Conservation (phyloP, 1,284 basidiomycete species). For the Chondrostereum purpureum region DNA sequence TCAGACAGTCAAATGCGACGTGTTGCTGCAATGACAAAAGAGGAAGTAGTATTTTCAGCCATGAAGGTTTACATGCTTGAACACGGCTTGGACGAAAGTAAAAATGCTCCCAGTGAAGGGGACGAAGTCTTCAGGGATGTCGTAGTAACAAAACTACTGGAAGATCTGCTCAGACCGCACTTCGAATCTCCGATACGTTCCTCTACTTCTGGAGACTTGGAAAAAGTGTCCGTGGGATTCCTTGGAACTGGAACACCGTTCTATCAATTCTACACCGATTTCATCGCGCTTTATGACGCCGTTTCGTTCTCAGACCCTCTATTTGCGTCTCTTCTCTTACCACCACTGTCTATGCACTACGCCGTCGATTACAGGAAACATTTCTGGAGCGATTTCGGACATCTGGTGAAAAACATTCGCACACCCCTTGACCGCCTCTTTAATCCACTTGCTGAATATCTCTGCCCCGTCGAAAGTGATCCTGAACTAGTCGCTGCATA, state of each 20-base stretch:
- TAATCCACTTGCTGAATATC: slow-evolving; percentile 50
- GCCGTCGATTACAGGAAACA: slow-evolving; percentile 79
- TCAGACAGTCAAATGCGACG: slow-evolving; percentile 32
- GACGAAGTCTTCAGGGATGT: slow-evolving; percentile 69
- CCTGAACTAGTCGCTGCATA: slow-evolving; percentile 61
- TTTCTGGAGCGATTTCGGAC: slow-evolving; percentile 78
- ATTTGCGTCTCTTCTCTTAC: slow-evolving; percentile 76
- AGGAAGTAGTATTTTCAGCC: slow-evolving; percentile 65
- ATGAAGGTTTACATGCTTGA: slow-evolving; percentile 97
- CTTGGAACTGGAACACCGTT: slow-evolving; percentile 71
- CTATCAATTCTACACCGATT: slow-evolving; percentile 93
- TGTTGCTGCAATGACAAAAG: slow-evolving; percentile 36
- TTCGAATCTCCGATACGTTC: slow-evolving; percentile 20
- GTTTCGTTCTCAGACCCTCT: slow-evolving; percentile 81
- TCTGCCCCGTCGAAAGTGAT: slow-evolving; percentile 70
- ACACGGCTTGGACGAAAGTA: slow-evolving; percentile 54
- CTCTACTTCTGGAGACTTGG: slow-evolving; percentile 35
- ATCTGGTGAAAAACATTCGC: slow-evolving; percentile 51
- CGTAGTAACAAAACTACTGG: slow-evolving; percentile 54
- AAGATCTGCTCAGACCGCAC: slow-evolving; percentile 48
- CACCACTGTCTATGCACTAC: slow-evolving; percentile 72
- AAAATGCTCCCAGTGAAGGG: not conserved
- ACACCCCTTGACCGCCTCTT: slow-evolving; percentile 42
- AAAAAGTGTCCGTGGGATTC: slow-evolving; percentile 54
- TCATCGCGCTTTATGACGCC: slow-evolving; percentile 83